A percentile compares a stretch with the other conserved stretches of the same genome.
These are phyloP conservation scores for Botrytis squamosa DNA, from an alignment of 2,329 filamentous ascomycete species.

Conservation along the genomic window DNA sequence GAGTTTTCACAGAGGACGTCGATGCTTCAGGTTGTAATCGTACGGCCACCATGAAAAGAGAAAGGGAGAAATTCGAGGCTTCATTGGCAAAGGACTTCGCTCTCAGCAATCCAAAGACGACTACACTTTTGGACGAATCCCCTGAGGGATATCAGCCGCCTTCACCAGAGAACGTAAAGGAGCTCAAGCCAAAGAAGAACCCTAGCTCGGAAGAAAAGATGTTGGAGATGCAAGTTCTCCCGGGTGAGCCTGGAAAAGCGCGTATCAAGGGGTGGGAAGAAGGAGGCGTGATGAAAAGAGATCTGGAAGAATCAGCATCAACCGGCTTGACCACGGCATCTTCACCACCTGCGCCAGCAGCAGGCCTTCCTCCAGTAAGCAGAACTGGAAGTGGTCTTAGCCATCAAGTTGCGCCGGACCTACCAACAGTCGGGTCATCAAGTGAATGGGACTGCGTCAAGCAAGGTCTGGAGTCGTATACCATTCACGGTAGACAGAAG, in stretches of 20 bases:
- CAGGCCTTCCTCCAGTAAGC: background rate
- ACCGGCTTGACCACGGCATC: background rate
- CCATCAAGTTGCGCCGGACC: background rate
- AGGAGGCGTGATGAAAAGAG: constrained; percentile 28
- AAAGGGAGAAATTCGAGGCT: constrained; percentile 1
- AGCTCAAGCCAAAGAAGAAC: constrained; percentile 31
- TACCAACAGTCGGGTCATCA: background rate
- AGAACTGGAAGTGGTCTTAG: background rate
- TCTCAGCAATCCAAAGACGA: constrained; percentile 18
- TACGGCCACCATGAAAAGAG: constrained; percentile 21
- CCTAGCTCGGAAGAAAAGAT: constrained; percentile 19
- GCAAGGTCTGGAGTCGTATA: constrained; percentile 56
- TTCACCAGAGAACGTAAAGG: constrained; percentile 25
- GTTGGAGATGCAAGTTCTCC: constrained; percentile 36
- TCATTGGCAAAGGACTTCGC: constrained; percentile 20
- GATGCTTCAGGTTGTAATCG: constrained; percentile 77
- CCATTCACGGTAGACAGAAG: constrained; percentile 46
- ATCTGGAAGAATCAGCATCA: constrained; percentile 6
- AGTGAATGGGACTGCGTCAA: constrained; percentile 51
- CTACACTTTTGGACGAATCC: constrained; percentile 21
- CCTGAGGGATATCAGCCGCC: constrained; percentile 38
- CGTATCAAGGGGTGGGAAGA: constrained; percentile 33
- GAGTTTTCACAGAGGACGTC: constrained; percentile 75
- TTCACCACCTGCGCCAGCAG: constrained; percentile 2
- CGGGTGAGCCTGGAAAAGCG: constrained; percentile 33